Evolutionary conservation across 2,329 filamentous ascomycete genomes (phyloP).

Genomic region (Alternaria gansuensis): DNA sequence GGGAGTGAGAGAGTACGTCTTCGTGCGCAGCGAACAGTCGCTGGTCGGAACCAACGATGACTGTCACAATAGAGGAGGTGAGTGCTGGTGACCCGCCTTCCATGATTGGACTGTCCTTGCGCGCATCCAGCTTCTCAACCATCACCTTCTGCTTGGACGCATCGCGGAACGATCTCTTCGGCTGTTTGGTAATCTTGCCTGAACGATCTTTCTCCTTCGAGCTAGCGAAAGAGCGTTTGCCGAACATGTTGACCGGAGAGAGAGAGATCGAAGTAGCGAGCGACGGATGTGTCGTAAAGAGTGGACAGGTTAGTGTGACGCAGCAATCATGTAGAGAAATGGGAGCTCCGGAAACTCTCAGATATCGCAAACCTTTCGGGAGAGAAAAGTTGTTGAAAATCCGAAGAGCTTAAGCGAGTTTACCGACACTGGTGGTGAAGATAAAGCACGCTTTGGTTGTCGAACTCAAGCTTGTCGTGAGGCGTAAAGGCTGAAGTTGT

Average conservation of each 20-base stretch:
- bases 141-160: slow-evolving; percentile 74
- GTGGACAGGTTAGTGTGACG: slow-evolving; percentile 61
- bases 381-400: slow-evolving; percentile 45
- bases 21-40: slow-evolving; percentile 95
- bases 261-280: slow-evolving; percentile 51
- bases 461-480: slow-evolving; percentile 53
- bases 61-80: slow-evolving; percentile 80
- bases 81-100: slow-evolving; percentile 61
- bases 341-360: slow-evolving; percentile 65
- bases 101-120: slow-evolving; percentile 67
- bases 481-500: slow-evolving; percentile 46
- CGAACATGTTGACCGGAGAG: slow-evolving; percentile 74
- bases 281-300: slow-evolving; percentile 59
- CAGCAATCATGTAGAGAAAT: slow-evolving; percentile 56
- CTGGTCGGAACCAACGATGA: slow-evolving; percentile 83
- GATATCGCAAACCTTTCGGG: slow-evolving; percentile 47
- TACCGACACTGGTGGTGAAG: slow-evolving; percentile 49
- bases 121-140: slow-evolving; percentile 74
- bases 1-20: slow-evolving; percentile 85
- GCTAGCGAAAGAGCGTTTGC: slow-evolving; percentile 80
- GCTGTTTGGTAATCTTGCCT: slow-evolving; percentile 83
- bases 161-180: slow-evolving; percentile 79
- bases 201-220: slow-evolving; percentile 85
- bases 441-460: slow-evolving; percentile 52
- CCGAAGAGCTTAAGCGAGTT: slow-evolving; percentile 50